Percentiles rank a stretch among this genome's conserved stretches.
phyloP scores from a whole-genome alignment of 139 green algal species.

The Pycnococcus provasolii region DNA sequence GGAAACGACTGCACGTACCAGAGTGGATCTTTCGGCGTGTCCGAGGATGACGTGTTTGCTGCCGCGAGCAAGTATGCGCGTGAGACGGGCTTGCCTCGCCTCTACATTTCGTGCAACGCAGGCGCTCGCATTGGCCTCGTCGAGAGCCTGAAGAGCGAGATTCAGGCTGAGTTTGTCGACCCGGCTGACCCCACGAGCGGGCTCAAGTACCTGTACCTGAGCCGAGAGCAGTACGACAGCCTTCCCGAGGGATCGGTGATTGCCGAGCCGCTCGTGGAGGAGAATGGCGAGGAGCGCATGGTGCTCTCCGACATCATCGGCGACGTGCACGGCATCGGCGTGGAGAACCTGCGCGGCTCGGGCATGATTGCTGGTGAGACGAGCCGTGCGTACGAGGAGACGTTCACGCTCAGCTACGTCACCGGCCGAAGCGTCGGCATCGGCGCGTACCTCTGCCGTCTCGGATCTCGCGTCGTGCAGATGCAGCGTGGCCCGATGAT shows the following conservation, averaged over 20 bases:
- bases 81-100: conserved; percentile 56
- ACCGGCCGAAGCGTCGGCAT: conserved; percentile 82
- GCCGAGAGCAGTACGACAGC: conserved; percentile 43
- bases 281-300: conserved; percentile 12
- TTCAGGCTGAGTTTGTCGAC: conserved; percentile 54
- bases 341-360: conserved; percentile 92
- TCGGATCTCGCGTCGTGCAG: conserved; percentile 76
- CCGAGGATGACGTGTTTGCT: conserved; percentile 76
- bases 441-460: conserved; percentile 83
- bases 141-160: conserved; percentile 58
- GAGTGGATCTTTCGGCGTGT: conserved; percentile 70
- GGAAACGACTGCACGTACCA: conserved; percentile 89
- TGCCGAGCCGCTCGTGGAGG: conserved; percentile 8
- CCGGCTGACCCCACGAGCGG: conserved; percentile 53
- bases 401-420: conserved; percentile 89
- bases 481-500: conserved; percentile 87
- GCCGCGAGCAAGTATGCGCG: conserved; percentile 65
- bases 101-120: conserved; percentile 88
- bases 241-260: conserved; percentile 12
- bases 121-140: conserved; percentile 76
- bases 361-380: conserved; percentile 78
- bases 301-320: conserved; percentile 80
- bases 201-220: conserved; percentile 80
- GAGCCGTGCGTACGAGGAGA: conserved; percentile 59
- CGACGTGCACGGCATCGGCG: conserved; percentile 83